Evolutionary conservation across 768 basidiomycete species (phyloP), one percentile per base, ranked within the genome.

Genomic region (Sistotremastrum suecicum): DNA sequence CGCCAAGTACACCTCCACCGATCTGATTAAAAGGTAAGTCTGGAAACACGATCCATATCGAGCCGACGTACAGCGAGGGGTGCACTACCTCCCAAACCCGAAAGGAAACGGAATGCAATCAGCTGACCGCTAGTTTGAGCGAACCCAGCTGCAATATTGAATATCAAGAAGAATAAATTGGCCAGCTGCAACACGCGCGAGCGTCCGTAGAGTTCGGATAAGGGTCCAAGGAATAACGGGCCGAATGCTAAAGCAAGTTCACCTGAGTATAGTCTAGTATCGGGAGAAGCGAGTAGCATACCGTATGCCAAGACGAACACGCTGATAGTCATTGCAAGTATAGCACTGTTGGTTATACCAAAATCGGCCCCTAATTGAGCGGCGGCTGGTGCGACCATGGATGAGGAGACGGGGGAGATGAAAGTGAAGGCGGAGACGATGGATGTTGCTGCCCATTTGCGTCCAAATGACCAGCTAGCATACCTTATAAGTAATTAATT

Each of bases 1-100:
- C 80, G 5, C 72, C 71, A 0, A 83, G 58, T 3, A 80, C 66
- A 6, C 80, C 83, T 28, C 79, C 83, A 42, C 81, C 83, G 11
- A 83, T 74, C 66, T 68, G 37, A 3, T 12, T 3, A 11, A 3
- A 3, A 7, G 9, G 10, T 10, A 42, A 39, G 58, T 50, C 56
- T 60, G 20, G 12, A 5, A 36, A 9, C 30, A 36, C 34, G 9
- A 28, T n/a, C 10, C 20, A 34, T 5, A 36, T 12, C n/a, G n/a
- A 46, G 7, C 7, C n/a, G 7, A 3, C 62, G 37, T 51, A 69
- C 68, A 4, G 75, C 60, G 1, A 83, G 61, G 5, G 83, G 79
- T 0, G 82, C 83, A 44, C 79, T 78, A 0, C 83, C 84, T 30
- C 83, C 84, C 1, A 86, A 48, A 2, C 83, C 83, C 1, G 81